Evolutionary conservation across 495 filamentous ascomycete genomes (phyloP), one percentile per base, ranked within the genome.

Genomic region (Acidiella bohemica): DNA sequence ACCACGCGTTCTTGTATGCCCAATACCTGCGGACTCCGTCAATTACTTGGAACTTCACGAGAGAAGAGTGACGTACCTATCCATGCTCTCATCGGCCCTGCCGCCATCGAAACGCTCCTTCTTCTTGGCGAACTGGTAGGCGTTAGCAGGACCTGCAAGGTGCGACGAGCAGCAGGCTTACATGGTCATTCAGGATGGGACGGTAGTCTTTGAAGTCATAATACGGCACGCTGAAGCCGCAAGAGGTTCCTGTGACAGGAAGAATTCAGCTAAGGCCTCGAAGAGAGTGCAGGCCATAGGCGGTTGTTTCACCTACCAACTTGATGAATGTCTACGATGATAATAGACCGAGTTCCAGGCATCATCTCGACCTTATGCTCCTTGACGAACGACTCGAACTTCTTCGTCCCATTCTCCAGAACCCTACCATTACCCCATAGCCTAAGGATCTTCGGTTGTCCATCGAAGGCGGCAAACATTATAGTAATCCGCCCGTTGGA

Each of bases 1-100:
- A 67, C 43, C 56, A 64, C 1, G 67, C 54, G 34, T 69, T 73
- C 50, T 75, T 75, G 33, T 53, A 60, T 0, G 71, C 70, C 70
- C 71, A 74, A 50, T 75, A 73, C 21, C 69, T 71, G 24, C 30
- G 32, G 20, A 17, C 24, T 24, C 13, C 27, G 19, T 32, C 19
- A 49, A 25, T 23, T 5, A n/a, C 13, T 22, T 21, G 25, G 41
- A 16, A 14, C 17, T 8, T 31, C 14, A 11, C 7, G 30, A 34
- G 34, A 34, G 21, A 2, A 1, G n/a, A 41, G 3, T 11, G 32
- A 36, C 55, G 27, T 39, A 70, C 66, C 41, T 42, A 10, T 71
- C 66, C 54, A 72, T 66, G n/a, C 58, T 67, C 49, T 73, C 68
- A 22, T 66, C 55, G 24, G 54, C 48, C 22, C 63, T 63, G 0